Conservation (phyloP, 257 asterid genomes). For the Penstemon newberryi region DNA sequence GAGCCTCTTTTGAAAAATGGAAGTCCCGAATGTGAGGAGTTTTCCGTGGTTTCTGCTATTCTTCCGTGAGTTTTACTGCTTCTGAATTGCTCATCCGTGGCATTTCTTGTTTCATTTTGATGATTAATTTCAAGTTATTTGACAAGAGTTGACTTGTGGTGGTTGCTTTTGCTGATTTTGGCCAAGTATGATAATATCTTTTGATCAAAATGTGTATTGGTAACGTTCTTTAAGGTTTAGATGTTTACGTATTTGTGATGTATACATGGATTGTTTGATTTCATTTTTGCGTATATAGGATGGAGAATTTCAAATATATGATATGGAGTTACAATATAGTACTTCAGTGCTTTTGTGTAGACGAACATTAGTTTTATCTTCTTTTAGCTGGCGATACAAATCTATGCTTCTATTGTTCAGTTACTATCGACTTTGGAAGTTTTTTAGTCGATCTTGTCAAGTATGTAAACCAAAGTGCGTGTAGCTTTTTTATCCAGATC, state of each 20-base stretch:
- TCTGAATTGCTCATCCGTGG: neutral
- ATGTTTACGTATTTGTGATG: neutral
- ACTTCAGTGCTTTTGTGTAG: neutral
- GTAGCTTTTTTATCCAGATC: neutral
- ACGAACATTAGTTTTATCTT: neutral
- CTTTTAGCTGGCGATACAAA: neutral
- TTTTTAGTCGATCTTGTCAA: neutral
- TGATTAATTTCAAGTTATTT: neutral
- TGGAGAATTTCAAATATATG: neutral
- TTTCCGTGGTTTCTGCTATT: constrained; percentile 58
- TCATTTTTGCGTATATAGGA: neutral
- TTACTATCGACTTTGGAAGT: neutral
- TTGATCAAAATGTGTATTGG: neutral
- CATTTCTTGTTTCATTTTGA: neutral
- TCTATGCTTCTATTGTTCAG: too few species aligned
- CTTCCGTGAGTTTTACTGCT: constrained; percentile 63
- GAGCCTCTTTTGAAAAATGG: constrained; percentile 57
- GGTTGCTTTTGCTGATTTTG: neutral
- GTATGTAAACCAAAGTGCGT: neutral
- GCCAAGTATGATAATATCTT: neutral
- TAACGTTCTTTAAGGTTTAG: constrained; percentile 1
- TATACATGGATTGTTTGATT: constrained; percentile 1
- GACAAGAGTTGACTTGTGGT: neutral
- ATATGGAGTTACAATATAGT: neutral
- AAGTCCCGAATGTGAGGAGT: constrained; percentile 44